Evolutionary conservation across 768 basidiomycete genomes (phyloP), one percentile per base, ranked within the genome.

Genomic region (Rubroboletus satanas): DNA sequence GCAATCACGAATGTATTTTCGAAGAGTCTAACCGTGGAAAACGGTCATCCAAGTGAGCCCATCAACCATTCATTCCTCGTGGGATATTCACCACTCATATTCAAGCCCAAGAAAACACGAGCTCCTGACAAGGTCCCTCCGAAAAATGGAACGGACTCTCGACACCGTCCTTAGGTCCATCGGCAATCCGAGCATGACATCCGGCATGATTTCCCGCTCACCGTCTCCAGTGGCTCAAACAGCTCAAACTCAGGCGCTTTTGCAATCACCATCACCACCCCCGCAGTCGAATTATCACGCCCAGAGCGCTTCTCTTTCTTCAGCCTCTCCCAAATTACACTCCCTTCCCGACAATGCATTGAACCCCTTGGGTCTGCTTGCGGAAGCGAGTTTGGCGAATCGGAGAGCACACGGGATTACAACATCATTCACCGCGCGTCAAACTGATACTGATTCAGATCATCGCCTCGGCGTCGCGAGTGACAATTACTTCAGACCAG

Each of bases 11-110:
- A 62, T 99, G 97, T 66, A 83, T 97, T 42, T 98, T 99, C 59
- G 94, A 98, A 74, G 96, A 98, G 69, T 93, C 90, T 2, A 95
- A 98, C 68, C 82, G 97, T 45, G 97, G 97, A 39, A 96, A 95
- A 70, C 84, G 91, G 11, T 83, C 88, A 21, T 81, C 87, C 51
- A 92, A 90, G 90, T 91, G 71, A 60, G 80, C 21, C 21, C 45
- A 21, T 44, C 55, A 50, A 39, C 42, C 51, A 23, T 48, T 31
- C 46, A 41, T 56, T 60, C 44, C 51, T 62, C 54, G 39, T 60
- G 64, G 56, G 65, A 62, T 68, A 52, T 59, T 59, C 62, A 71
- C 58, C 54, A 51, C 61, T 73, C 55, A 69, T 57, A 58, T 59
- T 44, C 50, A 65, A 71, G 66, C 61, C 72, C 61, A 70, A 91